A percentile compares a stretch with the other conserved stretches of the same genome.
Evolutionary conservation across 2,329 filamentous ascomycete genomes (phyloP).

Genomic region (Mariannaea sp.): DNA sequence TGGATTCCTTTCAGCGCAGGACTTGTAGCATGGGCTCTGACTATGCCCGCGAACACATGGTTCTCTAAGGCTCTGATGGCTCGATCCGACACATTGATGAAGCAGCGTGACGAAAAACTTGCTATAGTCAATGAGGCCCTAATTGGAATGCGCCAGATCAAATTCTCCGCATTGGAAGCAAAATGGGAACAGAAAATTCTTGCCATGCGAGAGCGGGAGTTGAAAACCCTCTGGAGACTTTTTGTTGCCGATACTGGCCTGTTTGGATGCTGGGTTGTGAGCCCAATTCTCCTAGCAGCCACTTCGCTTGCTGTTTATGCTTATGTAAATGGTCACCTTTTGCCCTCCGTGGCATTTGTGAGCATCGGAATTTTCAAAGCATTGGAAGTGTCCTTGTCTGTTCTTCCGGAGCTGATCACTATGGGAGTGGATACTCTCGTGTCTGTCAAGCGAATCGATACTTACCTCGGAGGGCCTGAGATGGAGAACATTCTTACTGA

Average conservation of each 20-base stretch:
- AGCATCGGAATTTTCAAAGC: constrained; percentile 74
- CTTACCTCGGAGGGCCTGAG: constrained; percentile 71
- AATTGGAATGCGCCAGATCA: constrained; percentile 82
- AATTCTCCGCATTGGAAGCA: constrained; percentile 76
- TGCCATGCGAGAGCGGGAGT: constrained; percentile 66
- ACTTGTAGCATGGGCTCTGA: constrained; percentile 64
- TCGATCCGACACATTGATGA: constrained; percentile 74
- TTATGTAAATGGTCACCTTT: constrained; percentile 63
- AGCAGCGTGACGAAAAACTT: constrained; percentile 75
- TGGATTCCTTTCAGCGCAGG: constrained; percentile 72
- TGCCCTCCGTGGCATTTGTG: constrained; percentile 78
- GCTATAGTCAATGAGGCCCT: constrained; percentile 77
- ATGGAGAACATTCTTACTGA: constrained; percentile 58
- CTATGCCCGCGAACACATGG: constrained; percentile 71
- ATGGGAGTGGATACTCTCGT: constrained; percentile 73
- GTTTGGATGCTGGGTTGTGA: constrained; percentile 72
- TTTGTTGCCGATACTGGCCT: constrained; percentile 68
- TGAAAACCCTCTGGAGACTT: constrained; percentile 67
- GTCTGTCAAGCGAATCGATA: constrained; percentile 73
- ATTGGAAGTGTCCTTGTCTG: constrained; percentile 72
- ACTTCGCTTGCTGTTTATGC: constrained; percentile 73
- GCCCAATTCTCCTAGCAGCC: constrained; percentile 74
- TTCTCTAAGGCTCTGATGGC: constrained; percentile 67
- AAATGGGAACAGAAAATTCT: constrained; percentile 75
- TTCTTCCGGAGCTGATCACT: constrained; percentile 75